These are phyloP conservation scores for Blepharisma undulans DNA, from an alignment of 169 alveolate species.

Conservation along the genomic window DNA sequence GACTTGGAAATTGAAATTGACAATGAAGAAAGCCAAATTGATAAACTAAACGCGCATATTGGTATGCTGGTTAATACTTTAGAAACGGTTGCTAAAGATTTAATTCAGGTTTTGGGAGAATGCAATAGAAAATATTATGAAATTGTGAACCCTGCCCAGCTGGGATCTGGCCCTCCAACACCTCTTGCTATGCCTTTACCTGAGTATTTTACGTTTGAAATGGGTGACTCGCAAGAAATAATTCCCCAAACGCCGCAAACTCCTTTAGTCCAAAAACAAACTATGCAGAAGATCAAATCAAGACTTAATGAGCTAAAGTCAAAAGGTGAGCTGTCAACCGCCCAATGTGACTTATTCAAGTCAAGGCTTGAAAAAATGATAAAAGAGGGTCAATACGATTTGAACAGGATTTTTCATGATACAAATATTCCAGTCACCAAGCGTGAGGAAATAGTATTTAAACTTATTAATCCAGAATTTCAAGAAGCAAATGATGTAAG, in stretches of 20 bases:
- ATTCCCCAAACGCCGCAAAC: neutral
- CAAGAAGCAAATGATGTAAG: neutral
- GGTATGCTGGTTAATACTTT: constrained; percentile 16
- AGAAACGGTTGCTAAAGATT: constrained; percentile 31
- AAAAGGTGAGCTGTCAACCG: neutral
- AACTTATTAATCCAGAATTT: neutral
- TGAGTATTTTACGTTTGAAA: constrained; percentile 22
- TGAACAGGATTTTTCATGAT: neutral
- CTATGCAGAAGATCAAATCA: neutral
- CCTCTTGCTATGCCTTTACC: constrained; percentile 29
- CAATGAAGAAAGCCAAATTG: neutral
- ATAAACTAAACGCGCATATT: neutral
- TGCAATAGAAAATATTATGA: neutral
- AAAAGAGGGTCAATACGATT: neutral
- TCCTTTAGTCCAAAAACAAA: neutral
- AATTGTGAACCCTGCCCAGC: neutral
- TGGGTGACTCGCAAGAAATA: neutral
- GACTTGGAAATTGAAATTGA: neutral
- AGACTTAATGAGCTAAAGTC: neutral
- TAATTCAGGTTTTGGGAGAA: neutral
- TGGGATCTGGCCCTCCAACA: neutral
- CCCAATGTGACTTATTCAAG: neutral
- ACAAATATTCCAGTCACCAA: neutral
- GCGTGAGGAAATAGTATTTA: neutral
- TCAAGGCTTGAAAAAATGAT: neutral